A percentile compares a stretch with the other conserved stretches of the same genome.
phyloP scores from a whole-genome alignment of 1,284 basidiomycete genomes.

The Sporisorium exsertum region DNA sequence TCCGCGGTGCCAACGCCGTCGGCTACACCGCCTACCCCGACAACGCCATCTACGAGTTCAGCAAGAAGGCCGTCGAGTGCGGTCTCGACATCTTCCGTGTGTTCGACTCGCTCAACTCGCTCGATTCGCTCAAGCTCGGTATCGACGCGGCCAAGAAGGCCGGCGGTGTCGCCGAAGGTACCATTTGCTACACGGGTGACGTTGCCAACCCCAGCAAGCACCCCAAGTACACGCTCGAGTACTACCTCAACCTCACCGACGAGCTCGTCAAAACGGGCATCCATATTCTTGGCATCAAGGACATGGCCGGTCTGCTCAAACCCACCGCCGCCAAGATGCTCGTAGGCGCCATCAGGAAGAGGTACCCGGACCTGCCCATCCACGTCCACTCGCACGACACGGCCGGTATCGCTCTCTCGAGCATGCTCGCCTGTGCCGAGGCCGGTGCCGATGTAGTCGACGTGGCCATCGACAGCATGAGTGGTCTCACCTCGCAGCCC shows the following conservation, averaged over 20 bases:
- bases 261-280: slow-evolving; percentile 95
- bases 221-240: slow-evolving; percentile 96
- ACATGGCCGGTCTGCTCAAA: slow-evolving; percentile 98
- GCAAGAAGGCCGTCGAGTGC: slow-evolving; percentile 89
- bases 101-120: slow-evolving; percentile 85
- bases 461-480: slow-evolving; percentile 96
- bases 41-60: slow-evolving; percentile 94
- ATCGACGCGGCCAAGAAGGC: slow-evolving; percentile 99
- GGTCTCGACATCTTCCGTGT: slow-evolving; percentile 99
- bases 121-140: slow-evolving; percentile 68
- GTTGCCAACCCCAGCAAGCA: slow-evolving; percentile 90
- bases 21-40: slow-evolving; percentile 99
- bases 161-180: slow-evolving; percentile 87
- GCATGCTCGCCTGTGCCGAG: slow-evolving; percentile 93
- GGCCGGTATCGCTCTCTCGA: slow-evolving; percentile 95
- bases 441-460: slow-evolving; percentile 98
- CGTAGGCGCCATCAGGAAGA: slow-evolving; percentile 91
- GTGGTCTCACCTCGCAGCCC: slow-evolving; percentile 96
- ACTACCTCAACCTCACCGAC: slow-evolving; percentile 96
- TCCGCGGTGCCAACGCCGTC: slow-evolving; percentile 98
- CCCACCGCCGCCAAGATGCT: slow-evolving; percentile 93
- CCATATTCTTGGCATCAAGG: slow-evolving; percentile 97
- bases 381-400: slow-evolving; percentile 99
- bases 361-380: slow-evolving; percentile 96
- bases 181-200: slow-evolving; percentile 99